phyloP scores from a whole-genome alignment of 2,329 filamentous ascomycete genomes.

The Coniella vitis region DNA sequence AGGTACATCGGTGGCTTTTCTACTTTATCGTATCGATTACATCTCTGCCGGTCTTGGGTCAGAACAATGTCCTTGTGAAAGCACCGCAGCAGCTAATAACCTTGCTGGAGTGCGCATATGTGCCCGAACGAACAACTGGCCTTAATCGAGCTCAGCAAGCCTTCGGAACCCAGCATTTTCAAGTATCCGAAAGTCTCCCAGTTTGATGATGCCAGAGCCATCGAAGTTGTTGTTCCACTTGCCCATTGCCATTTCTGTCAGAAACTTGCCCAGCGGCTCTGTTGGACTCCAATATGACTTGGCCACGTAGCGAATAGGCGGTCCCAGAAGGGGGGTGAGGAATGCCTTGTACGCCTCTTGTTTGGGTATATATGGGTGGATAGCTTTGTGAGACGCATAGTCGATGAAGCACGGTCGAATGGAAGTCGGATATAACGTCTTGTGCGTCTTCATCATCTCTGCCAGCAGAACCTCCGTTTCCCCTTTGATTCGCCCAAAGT shows the following conservation, averaged over 20 bases:
- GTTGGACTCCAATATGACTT: constrained; percentile 34
- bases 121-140: too few relatives aligned
- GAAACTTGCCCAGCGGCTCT: constrained; percentile 33
- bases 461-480: constrained; percentile 55
- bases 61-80: too few relatives aligned
- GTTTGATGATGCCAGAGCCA: constrained; percentile 25
- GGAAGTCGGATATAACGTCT: constrained; percentile 46
- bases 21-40: too few relatives aligned
- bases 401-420: constrained; percentile 58
- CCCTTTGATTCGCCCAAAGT: constrained; percentile 62
- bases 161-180: constrained; percentile 30
- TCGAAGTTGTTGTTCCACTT: constrained; percentile 23
- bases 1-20: background rate
- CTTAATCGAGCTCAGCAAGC: constrained; percentile 23
- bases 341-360: constrained; percentile 18
- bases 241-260: constrained; percentile 40
- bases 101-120: too few relatives aligned
- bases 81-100: too few relatives aligned
- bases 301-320: constrained; percentile 19
- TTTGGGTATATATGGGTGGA: constrained; percentile 35
- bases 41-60: too few relatives aligned
- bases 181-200: constrained; percentile 31
- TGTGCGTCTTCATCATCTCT: constrained; percentile 37
- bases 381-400: constrained; percentile 29
- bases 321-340: constrained; percentile 18